Evolutionary conservation across 345 rosid species (phyloP).

Genomic region (Firmiana major): DNA sequence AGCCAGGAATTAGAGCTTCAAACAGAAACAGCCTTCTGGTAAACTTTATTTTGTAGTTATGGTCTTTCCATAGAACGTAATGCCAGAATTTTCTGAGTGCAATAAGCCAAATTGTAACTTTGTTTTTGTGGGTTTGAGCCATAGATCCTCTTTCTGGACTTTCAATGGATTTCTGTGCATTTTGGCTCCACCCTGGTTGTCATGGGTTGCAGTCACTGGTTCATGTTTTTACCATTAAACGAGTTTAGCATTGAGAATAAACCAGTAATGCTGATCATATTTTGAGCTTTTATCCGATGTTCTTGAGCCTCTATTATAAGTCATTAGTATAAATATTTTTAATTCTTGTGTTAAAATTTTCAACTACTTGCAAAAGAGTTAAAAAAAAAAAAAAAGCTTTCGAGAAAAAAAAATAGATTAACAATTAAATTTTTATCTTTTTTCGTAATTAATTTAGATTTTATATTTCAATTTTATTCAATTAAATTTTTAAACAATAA

Average conservation of each 20-base stretch:
- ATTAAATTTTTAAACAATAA: too few relatives aligned
- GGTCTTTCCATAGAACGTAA: not conserved
- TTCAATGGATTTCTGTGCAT: not conserved
- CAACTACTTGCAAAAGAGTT: too few relatives aligned
- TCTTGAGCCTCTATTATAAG: too few relatives aligned
- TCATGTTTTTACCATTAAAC: not conserved
- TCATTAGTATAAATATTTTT: too few relatives aligned
- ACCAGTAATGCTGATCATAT: not conserved
- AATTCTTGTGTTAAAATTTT: too few relatives aligned
- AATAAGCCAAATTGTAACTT: constrained; percentile 11
- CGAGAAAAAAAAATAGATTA: too few relatives aligned
- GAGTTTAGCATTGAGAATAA: not conserved
- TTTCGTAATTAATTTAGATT: too few relatives aligned
- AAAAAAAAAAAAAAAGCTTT: too few relatives aligned
- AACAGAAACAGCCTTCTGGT: not conserved
- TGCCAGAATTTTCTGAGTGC: not conserved
- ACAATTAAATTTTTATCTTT: too few relatives aligned
- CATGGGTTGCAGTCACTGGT: not conserved
- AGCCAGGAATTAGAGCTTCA: not conserved
- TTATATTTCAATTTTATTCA: too few relatives aligned
- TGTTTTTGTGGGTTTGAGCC: not conserved
- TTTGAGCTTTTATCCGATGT: too few relatives aligned
- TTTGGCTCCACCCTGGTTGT: not conserved
- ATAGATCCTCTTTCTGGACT: not conserved
- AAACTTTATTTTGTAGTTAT: not conserved